phyloP scores from a whole-genome alignment of 768 basidiomycete species.

The Hericium erinaceus region DNA sequence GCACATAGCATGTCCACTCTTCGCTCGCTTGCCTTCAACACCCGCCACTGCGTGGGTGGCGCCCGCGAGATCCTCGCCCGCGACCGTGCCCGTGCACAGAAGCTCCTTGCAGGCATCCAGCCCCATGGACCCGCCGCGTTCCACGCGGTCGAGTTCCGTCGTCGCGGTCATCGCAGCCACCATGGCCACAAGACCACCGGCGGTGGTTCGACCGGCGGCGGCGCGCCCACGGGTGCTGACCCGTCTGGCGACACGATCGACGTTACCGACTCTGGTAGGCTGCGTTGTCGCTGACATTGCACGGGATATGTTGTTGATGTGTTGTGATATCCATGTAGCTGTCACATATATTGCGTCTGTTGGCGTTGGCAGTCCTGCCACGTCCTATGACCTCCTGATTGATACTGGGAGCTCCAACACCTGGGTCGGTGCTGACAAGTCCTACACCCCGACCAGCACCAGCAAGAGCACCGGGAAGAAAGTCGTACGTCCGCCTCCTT shows the following conservation, averaged over 20 bases:
- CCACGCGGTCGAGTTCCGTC: conserved; percentile 15
- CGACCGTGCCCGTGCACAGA: conserved; percentile 46
- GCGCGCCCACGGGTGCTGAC: conserved; percentile 1
- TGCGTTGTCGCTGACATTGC: neutral
- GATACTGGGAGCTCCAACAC: conserved; percentile 53
- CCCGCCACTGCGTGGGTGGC: conserved; percentile 30
- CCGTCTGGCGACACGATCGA: conserved; percentile 32
- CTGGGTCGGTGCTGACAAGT: conserved; percentile 44
- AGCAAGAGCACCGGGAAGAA: conserved; percentile 30
- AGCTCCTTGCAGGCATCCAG: conserved; percentile 43
- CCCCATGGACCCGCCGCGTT: conserved; percentile 42
- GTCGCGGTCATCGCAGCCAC: conserved; percentile 18
- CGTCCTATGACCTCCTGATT: conserved; percentile 42
- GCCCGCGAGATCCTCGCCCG: conserved; percentile 41
- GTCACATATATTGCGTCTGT: conserved; percentile 48
- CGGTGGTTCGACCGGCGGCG: conserved; percentile 1
- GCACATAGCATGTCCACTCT: conserved; percentile 28
- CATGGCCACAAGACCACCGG: conserved; percentile 10
- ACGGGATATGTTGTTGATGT: neutral
- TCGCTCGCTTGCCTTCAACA: conserved; percentile 35
- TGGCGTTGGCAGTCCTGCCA: conserved; percentile 42
- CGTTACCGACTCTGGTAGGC: conserved; percentile 43
- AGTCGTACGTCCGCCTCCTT: conserved; percentile 20
- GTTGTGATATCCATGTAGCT: conserved; percentile 16
- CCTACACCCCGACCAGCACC: conserved; percentile 37